Evolutionary conservation across 75 land plant genomes (phyloP), one percentile per base, ranked within the genome.

Genomic region (Selaginella tamariscina): DNA sequence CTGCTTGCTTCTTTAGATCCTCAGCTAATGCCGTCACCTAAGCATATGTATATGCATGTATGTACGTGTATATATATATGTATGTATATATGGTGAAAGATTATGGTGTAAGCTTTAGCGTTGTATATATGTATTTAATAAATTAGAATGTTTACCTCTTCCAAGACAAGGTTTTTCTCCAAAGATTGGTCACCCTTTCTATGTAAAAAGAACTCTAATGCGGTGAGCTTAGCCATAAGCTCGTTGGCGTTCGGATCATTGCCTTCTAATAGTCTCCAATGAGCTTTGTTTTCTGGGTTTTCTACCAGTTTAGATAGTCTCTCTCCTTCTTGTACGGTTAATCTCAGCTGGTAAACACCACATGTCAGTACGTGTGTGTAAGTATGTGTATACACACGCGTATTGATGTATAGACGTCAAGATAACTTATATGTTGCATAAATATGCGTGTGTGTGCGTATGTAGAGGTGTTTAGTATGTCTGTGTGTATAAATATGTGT

Each of bases 81-180:
- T n/a, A n/a, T n/a, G n/a, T n/a, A n/a, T n/a, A n/a, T n/a, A n/a
- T n/a, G n/a, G n/a, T n/a, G n/a, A n/a, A n/a, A n/a, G n/a, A n/a
- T n/a, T n/a, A n/a, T n/a, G n/a, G n/a, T n/a, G n/a, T n/a, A n/a
- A n/a, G n/a, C n/a, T n/a, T n/a, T n/a, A n/a, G n/a, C n/a, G n/a
- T n/a, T n/a, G n/a, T n/a, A n/a, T n/a, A n/a, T n/a, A n/a, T n/a
- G n/a, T n/a, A n/a, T n/a, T n/a, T n/a, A n/a, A n/a, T n/a, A n/a
- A n/a, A n/a, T n/a, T n/a, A n/a, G n/a, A n/a, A n/a, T n/a, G n/a
- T n/a, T 31, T 28, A 73, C 75, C 71, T 73, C 78, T 56, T 76
- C 78, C 33, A 76, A 44, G 54, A 76, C 24, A 44, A 71, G 73
- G 31, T 76, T 68, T 59, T 76, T 76, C 33, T 76, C 78, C 33